Evolutionary conservation across 768 basidiomycete genomes (phyloP).

Genomic region (Tephrocybe rancida): DNA sequence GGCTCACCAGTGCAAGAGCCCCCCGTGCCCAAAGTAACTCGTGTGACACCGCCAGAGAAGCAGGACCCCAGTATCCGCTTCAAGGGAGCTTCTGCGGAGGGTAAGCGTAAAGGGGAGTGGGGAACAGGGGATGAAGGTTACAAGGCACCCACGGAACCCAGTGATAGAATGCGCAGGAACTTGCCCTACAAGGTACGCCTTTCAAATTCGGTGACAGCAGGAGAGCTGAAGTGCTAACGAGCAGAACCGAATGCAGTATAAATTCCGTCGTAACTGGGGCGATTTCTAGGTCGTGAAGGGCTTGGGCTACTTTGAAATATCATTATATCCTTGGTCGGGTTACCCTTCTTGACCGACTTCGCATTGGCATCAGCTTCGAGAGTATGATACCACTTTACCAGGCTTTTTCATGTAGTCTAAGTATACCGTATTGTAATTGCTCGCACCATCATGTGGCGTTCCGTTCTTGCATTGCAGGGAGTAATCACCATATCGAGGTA

Average conservation of each 20-base stretch:
- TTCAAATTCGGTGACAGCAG: constrained; percentile 2
- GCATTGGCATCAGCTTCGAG: neutral
- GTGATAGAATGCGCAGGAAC: constrained; percentile 82
- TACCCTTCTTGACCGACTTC: constrained; percentile 6
- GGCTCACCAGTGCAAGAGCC: constrained; percentile 26
- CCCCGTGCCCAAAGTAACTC: constrained; percentile 50
- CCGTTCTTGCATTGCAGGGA: neutral
- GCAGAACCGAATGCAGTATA: constrained; percentile 77
- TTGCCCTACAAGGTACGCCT: constrained; percentile 82
- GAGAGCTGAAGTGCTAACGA: constrained; percentile 43
- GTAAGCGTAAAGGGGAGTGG: constrained; percentile 63
- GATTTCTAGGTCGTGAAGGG: constrained; percentile 58
- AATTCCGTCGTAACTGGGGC: constrained; percentile 87
- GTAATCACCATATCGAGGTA: constrained; percentile 11
- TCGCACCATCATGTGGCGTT: neutral
- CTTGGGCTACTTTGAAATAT: constrained; percentile 3
- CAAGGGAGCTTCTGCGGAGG: constrained; percentile 55
- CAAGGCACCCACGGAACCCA: constrained; percentile 67
- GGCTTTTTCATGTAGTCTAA: constrained; percentile 4
- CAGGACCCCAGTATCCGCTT: constrained; percentile 68
- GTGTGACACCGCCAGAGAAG: constrained; percentile 66
- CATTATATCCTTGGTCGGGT: constrained; percentile 4
- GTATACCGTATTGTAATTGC: constrained; percentile 1
- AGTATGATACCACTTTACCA: neutral
- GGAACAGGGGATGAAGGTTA: constrained; percentile 73